Conservation (phyloP, 768 basidiomycete species). For the Lanmaoa pseudosensibilis region DNA sequence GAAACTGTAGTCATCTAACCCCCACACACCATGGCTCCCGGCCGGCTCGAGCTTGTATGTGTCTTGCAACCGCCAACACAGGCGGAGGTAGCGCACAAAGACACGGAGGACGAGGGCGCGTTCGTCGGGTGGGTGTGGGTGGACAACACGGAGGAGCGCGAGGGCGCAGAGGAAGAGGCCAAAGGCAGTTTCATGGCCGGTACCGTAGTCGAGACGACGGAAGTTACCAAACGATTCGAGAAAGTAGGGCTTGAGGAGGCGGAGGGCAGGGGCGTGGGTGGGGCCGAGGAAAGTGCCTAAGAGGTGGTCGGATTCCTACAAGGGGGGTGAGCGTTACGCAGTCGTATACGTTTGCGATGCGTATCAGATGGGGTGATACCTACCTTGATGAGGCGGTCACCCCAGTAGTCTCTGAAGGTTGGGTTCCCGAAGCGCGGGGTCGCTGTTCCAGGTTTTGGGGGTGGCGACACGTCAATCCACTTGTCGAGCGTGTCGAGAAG, state of each 20-base stretch:
- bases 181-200: slow-evolving; percentile 93
- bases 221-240: slow-evolving; percentile 87
- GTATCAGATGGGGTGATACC: slow-evolving; percentile 2
- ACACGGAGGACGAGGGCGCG: slow-evolving; percentile 57
- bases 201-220: slow-evolving; percentile 92
- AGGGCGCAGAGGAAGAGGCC: slow-evolving; percentile 73
- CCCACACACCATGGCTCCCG: slow-evolving; percentile 98
- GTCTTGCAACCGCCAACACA: slow-evolving; percentile 87
- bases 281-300: slow-evolving; percentile 50
- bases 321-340: not conserved
- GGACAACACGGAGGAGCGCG: slow-evolving; percentile 64
- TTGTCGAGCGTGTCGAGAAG: slow-evolving; percentile 65
- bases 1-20: slow-evolving; percentile 89
- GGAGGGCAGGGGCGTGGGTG: slow-evolving; percentile 45
- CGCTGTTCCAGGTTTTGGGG: slow-evolving; percentile 45
- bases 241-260: slow-evolving; percentile 76
- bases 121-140: slow-evolving; percentile 60
- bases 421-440: slow-evolving; percentile 90
- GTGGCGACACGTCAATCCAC: slow-evolving; percentile 85
- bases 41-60: slow-evolving; percentile 92
- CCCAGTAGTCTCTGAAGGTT: slow-evolving; percentile 80
- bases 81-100: slow-evolving; percentile 73
- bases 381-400: slow-evolving; percentile 74
- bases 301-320: slow-evolving; percentile 54
- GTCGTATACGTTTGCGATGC: not conserved